These are phyloP conservation scores for Pseudomonodictys pantanalensis DNA, from an alignment of 495 filamentous ascomycete species.

Conservation along the genomic window DNA sequence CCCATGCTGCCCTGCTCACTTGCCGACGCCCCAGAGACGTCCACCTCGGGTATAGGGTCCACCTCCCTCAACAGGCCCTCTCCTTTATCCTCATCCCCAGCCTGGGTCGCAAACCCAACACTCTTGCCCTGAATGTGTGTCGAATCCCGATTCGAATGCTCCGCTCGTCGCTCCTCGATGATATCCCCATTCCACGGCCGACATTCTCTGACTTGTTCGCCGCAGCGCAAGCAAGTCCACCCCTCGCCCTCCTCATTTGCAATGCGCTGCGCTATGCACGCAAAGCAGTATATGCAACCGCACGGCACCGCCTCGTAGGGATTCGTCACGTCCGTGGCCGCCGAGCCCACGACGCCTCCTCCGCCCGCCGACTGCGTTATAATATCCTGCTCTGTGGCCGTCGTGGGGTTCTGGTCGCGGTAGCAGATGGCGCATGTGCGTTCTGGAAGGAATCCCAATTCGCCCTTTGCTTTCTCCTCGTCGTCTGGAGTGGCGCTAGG, in stretches of 20 bases:
- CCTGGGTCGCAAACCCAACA: constrained; percentile 37
- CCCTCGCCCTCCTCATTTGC: constrained; percentile 94
- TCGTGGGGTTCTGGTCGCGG: constrained; percentile 74
- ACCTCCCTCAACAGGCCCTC: constrained; percentile 31
- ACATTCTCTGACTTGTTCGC: constrained; percentile 80
- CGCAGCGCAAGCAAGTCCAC: constrained; percentile 92
- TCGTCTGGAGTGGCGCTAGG: constrained; percentile 49
- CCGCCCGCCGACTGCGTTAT: constrained; percentile 54
- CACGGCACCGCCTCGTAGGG: constrained; percentile 91
- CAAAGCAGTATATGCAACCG: constrained; percentile 92
- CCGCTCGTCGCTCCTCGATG: constrained; percentile 21
- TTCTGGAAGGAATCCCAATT: constrained; percentile 82
- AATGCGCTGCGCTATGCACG: constrained; percentile 87
- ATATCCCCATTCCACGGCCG: constrained; percentile 92
- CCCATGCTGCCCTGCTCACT: constrained; percentile 12
- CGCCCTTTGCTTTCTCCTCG: constrained; percentile 57
- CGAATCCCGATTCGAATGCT: not conserved
- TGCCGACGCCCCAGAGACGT: constrained; percentile 9
- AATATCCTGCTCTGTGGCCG: constrained; percentile 59
- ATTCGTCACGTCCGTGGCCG: constrained; percentile 92
- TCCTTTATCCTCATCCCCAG: constrained; percentile 23
- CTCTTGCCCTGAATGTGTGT: constrained; percentile 31
- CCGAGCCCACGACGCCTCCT: constrained; percentile 78
- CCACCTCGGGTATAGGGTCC: constrained; percentile 37
- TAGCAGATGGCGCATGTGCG: constrained; percentile 98